Conservation (phyloP, 2,329 filamentous ascomycete species). For the Hansfordia pulvinata region DNA sequence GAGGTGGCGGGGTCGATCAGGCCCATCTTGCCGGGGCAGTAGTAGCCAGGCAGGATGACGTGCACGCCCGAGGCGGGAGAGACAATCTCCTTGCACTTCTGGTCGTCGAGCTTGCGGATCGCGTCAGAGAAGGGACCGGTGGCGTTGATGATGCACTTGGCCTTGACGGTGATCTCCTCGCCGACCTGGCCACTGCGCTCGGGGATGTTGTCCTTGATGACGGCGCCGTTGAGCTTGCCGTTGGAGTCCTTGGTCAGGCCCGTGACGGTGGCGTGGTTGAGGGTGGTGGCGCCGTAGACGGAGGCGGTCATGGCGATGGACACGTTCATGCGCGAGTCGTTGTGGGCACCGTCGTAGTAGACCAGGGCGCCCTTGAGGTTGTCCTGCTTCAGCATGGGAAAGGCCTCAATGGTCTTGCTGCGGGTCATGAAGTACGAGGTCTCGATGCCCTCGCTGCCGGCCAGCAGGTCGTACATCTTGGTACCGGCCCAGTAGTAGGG, state of each 20-base stretch:
- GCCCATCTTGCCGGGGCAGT: constrained; percentile 74
- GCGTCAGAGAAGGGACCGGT: constrained; percentile 81
- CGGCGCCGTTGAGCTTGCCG: constrained; percentile 62
- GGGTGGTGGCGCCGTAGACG: constrained; percentile 70
- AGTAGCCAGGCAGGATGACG: constrained; percentile 77
- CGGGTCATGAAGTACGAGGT: constrained; percentile 79
- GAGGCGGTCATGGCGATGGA: constrained; percentile 79
- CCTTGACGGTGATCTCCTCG: constrained; percentile 56
- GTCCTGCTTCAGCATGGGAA: constrained; percentile 76
- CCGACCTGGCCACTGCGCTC: constrained; percentile 48
- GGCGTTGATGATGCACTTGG: constrained; percentile 76
- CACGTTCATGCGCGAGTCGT: constrained; percentile 87
- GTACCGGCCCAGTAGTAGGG: constrained; percentile 67
- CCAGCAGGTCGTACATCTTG: constrained; percentile 76
- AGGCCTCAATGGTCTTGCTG: constrained; percentile 75
- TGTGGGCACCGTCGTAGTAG: constrained; percentile 87
- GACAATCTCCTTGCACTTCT: constrained; percentile 59
- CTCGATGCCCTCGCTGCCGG: constrained; percentile 77
- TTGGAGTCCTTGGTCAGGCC: constrained; percentile 59
- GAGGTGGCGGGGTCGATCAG: constrained; percentile 78
- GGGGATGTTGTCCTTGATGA: constrained; percentile 55
- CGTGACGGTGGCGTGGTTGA: constrained; percentile 76
- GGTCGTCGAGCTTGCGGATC: constrained; percentile 75
- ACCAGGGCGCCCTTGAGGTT: constrained; percentile 70
- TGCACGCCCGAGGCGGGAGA: constrained; percentile 78